Percentiles rank a stretch among this genome's conserved stretches.
Conservation (phyloP, 1,139 yeast genomes). For the Protomyces inouyei region DNA sequence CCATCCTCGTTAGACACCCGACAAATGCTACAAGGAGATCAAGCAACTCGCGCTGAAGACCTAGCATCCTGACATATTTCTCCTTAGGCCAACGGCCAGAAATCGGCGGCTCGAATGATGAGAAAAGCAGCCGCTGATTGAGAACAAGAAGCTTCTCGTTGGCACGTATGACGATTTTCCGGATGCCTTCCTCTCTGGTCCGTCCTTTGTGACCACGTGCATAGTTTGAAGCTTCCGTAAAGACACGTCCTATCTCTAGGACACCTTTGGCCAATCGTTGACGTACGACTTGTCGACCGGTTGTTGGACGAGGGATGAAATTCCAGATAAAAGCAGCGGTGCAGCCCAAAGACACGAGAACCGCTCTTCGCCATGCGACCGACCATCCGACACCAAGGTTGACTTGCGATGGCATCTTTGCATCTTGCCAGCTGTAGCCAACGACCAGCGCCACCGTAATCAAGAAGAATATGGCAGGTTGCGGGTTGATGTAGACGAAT, state of each 20-base stretch:
- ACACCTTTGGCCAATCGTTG: constrained; percentile 34
- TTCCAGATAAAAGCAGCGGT: constrained; percentile 38
- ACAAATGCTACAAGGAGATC: constrained; percentile 34
- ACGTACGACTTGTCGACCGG: constrained; percentile 36
- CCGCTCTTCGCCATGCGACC: constrained; percentile 41
- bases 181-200: constrained; percentile 33
- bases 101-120: constrained; percentile 37
- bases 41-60: constrained; percentile 34
- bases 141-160: constrained; percentile 32
- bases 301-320: constrained; percentile 38
- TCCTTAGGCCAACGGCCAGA: constrained; percentile 37
- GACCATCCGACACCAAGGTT: constrained; percentile 37
- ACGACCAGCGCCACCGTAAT: constrained; percentile 38
- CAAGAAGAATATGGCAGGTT: constrained; percentile 38
- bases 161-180: constrained; percentile 32
- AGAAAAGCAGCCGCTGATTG: constrained; percentile 32
- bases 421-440: constrained; percentile 40
- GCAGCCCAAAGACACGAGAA: constrained; percentile 39
- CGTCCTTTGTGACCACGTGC: constrained; percentile 35
- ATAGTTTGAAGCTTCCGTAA: constrained; percentile 36
- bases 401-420: constrained; percentile 27
- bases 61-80: constrained; percentile 34
- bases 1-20: constrained; percentile 33
- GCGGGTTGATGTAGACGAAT: constrained; percentile 36
- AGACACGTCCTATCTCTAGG: constrained; percentile 36